These are phyloP conservation scores for Taphrina betulina DNA, from an alignment of 1,139 yeast genomes.

Conservation along the genomic window DNA sequence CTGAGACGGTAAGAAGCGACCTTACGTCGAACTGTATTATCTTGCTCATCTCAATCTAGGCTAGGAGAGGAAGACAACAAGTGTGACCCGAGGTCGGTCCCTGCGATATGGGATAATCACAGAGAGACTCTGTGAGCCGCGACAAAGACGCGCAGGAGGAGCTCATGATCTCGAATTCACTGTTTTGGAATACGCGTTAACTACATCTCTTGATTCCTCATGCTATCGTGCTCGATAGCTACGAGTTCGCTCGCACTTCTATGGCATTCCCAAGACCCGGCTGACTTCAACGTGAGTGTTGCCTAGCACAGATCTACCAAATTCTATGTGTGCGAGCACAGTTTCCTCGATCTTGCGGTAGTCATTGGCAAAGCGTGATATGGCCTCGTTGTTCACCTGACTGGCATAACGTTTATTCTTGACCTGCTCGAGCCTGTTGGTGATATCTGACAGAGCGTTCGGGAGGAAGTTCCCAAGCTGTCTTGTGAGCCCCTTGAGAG, in stretches of 20 bases:
- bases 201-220: too few relatives aligned
- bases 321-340: slow-evolving; percentile 39
- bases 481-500: slow-evolving; percentile 39
- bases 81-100: too few relatives aligned
- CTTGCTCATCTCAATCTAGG: slow-evolving; percentile 20
- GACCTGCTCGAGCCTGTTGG: slow-evolving; percentile 41
- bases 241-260: too few relatives aligned
- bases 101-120: too few relatives aligned
- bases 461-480: slow-evolving; percentile 46
- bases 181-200: too few relatives aligned
- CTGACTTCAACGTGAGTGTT: slow-evolving; percentile 42
- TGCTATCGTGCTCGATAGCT: too few relatives aligned
- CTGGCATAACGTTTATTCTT: slow-evolving; percentile 45
- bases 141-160: too few relatives aligned
- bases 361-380: slow-evolving; percentile 42
- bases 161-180: too few relatives aligned
- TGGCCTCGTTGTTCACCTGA: slow-evolving; percentile 43
- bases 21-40: slow-evolving; percentile 16
- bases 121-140: too few relatives aligned
- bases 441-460: slow-evolving; percentile 44
- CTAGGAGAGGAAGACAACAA: too few relatives aligned
- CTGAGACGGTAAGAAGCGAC: too few relatives aligned
- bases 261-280: slow-evolving; percentile 1
- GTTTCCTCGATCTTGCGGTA: slow-evolving; percentile 41
- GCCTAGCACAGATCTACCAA: slow-evolving; percentile 40